Base-by-base conservation (phyloP, 2,329 filamentous ascomycete species). In the Paecilomyces niveus region DNA sequence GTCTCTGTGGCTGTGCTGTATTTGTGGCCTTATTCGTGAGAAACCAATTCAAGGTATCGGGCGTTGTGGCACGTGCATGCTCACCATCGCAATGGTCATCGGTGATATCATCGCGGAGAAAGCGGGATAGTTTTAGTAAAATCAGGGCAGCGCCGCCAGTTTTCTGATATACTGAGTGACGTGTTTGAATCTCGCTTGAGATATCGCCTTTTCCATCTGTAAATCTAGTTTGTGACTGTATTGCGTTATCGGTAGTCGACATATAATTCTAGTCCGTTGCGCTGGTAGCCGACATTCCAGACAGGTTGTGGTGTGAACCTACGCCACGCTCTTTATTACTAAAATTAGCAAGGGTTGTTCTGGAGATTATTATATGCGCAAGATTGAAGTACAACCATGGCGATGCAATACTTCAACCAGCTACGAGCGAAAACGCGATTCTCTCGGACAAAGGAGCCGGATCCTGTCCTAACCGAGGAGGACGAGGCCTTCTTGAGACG, bases 401-500 rank as follows among this genome's bases (percentile, higher is more conserved):
- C 61, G 10, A 76, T 77, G 71, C 70, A 79, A 62, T 78, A 78
- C 61, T 69, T 80, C 57, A 77, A 72, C 54, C 70, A 74, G 61
- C 71, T 78, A 53, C 76, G 73, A 57, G 66, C 70, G 57, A 76
- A 74, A 62, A 67, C 69, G 54, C 72, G 67, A 51, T 67, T 69
- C 15, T 70, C 60, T 54, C 72, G 59, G 64, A 67, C 62, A 56
- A 65, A 56, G 58, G 67, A 66, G 54, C 61, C 72, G 31, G 70
- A 68, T 54, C 78, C 65, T 67, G 78, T 86, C 2, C 68, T 86
- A n/a, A 83, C 81, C 18, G 78, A 82, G n/a, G 83, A 85, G 65
- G 84, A 87, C 61, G 81, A 86, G 63, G 74, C 78, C 56, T 86
- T 85, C 63, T 70, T 86, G 33, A 74, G 78, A 57, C 73, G 74